These are phyloP conservation scores for Ceriops zippeliana DNA, from an alignment of 345 rosid species.

Conservation along the genomic window DNA sequence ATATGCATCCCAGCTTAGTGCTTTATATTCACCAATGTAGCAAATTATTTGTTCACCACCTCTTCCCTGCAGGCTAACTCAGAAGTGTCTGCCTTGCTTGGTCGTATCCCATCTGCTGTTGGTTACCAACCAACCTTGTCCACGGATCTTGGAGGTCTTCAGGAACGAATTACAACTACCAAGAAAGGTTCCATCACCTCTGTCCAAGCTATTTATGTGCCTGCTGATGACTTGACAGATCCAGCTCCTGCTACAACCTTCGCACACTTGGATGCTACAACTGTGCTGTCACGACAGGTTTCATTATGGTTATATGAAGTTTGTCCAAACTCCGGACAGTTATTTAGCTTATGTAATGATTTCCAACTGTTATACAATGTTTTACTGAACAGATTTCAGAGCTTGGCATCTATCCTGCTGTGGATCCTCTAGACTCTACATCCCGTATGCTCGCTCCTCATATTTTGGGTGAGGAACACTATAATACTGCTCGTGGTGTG, in stretches of 20 bases:
- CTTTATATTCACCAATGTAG: not conserved
- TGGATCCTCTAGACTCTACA: conserved; percentile 95
- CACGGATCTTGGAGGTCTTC: conserved; percentile 98
- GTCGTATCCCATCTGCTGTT: conserved; percentile 98
- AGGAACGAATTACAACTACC: conserved; percentile 97
- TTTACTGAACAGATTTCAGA: conserved; percentile 63
- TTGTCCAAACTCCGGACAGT: not conserved
- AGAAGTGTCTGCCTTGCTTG: conserved; percentile 97
- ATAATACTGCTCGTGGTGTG: conserved; percentile 95
- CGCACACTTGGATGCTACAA: conserved; percentile 98
- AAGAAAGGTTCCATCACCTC: conserved; percentile 98
- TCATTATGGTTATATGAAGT: not conserved
- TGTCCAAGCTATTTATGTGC: conserved; percentile 96
- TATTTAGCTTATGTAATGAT: not conserved
- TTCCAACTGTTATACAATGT: not conserved
- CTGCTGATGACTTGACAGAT: conserved; percentile 99
- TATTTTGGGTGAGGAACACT: conserved; percentile 90
- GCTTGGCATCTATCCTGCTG: conserved; percentile 98
- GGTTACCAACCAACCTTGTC: conserved; percentile 99
- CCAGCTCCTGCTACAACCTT: conserved; percentile 98
- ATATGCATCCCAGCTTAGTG: too few relatives aligned
- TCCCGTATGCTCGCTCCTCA: conserved; percentile 98
- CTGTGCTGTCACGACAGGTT: conserved; percentile 96
- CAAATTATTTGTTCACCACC: not conserved
- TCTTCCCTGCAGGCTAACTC: conserved; percentile 71